Percentiles rank a stretch among this genome's conserved stretches.
phyloP scores from a whole-genome alignment of 2,329 filamentous ascomycete genomes.

The Trematosphaeria pertusa region DNA sequence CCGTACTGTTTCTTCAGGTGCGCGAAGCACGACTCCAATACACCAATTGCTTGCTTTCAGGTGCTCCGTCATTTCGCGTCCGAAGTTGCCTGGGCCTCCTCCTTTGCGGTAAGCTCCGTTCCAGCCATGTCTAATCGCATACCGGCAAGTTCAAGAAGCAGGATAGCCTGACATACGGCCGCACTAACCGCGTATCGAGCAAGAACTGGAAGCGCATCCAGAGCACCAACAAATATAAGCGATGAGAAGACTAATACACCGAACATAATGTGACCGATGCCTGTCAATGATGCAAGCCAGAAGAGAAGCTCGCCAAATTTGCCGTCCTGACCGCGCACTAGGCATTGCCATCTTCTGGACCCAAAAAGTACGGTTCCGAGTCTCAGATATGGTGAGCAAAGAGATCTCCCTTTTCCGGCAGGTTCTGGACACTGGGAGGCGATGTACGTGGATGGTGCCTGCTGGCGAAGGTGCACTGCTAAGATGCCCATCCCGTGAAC shows the following conservation, averaged over 20 bases:
- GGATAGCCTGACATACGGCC: constrained; percentile 1
- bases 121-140: constrained; percentile 2
- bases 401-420: too few species aligned
- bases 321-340: neutral
- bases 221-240: neutral
- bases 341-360: neutral
- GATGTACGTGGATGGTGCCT: too few species aligned
- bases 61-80: too few species aligned
- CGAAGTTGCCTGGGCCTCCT: too few species aligned
- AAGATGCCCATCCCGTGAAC: neutral
- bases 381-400: too few species aligned
- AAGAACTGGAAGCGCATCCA: constrained; percentile 4
- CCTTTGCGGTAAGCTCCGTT: too few species aligned
- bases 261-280: constrained; percentile 4
- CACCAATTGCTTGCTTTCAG: too few species aligned
- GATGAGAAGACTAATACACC: constrained; percentile 4
- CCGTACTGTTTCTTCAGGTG: too few species aligned
- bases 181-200: neutral
- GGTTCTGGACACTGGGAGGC: too few species aligned
- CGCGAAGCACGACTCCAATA: too few species aligned
- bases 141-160: neutral
- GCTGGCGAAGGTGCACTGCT: constrained; percentile 1
- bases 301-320: neutral
- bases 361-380: too few species aligned
- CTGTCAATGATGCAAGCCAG: neutral